These are phyloP conservation scores for California macrophylla DNA, from an alignment of 441 rosid genomes.

Conservation along the genomic window DNA sequence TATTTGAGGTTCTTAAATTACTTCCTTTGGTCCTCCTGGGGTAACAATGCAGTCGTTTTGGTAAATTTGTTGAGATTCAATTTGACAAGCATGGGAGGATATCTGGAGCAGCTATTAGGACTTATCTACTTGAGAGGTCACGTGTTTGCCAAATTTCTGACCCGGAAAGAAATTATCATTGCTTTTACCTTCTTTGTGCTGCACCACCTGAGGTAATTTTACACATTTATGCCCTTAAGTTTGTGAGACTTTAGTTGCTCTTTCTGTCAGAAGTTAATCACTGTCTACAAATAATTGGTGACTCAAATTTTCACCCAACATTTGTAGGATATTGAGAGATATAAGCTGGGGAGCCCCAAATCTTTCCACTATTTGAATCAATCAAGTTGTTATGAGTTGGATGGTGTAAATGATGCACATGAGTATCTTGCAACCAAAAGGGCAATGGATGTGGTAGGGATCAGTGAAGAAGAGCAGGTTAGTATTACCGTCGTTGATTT, in stretches of 20 bases:
- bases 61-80: conserved; percentile 98
- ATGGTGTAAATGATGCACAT: conserved; percentile 80
- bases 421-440: conserved; percentile 97
- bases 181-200: conserved; percentile 95
- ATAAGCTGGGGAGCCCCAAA: conserved; percentile 61
- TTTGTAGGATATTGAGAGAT: conserved; percentile 72
- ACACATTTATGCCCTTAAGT: conserved; percentile 14
- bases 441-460: conserved; percentile 99
- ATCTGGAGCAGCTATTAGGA: conserved; percentile 97
- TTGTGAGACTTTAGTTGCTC: neutral
- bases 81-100: conserved; percentile 95
- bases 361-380: conserved; percentile 87
- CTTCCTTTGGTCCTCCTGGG: conserved; percentile 6
- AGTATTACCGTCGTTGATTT: conserved; percentile 18
- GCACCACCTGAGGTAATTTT: conserved; percentile 88
- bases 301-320: conserved; percentile 12
- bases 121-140: conserved; percentile 96
- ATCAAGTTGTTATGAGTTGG: conserved; percentile 69
- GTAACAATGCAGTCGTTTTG: conserved; percentile 80
- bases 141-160: conserved; percentile 98
- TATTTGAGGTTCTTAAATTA: conserved; percentile 11
- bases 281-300: conserved; percentile 7
- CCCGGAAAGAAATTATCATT: conserved; percentile 98
- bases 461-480: conserved; percentile 95
- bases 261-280: neutral